These are phyloP conservation scores for Craspedostauros australis DNA, from an alignment of 108 stramenopile genomes.

Conservation along the genomic window DNA sequence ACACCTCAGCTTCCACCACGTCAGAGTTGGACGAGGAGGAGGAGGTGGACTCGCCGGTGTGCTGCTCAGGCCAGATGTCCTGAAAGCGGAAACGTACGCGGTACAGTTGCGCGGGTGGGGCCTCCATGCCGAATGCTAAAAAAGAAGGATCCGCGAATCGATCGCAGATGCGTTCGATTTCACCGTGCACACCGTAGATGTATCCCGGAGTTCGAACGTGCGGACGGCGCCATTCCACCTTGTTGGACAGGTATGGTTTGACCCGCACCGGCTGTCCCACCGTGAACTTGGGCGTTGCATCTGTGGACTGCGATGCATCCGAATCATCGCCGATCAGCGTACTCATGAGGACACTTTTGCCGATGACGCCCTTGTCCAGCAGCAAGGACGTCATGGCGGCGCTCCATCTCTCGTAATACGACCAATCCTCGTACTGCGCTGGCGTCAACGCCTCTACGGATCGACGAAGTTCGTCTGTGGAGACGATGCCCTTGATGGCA, in stretches of 20 bases:
- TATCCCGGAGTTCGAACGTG: conserved; percentile 52
- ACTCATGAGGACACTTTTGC: conserved; percentile 23
- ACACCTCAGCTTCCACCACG: conserved; percentile 40
- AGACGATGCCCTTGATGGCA: conserved; percentile 17
- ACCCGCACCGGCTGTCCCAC: conserved; percentile 40
- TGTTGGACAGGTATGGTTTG: conserved; percentile 9
- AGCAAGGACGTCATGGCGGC: conserved; percentile 32
- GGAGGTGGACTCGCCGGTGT: neutral
- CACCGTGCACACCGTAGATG: conserved; percentile 38
- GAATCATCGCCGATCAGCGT: neutral
- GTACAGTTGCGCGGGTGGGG: conserved; percentile 29
- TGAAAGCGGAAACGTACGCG: conserved; percentile 25
- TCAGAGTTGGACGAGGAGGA: conserved; percentile 6
- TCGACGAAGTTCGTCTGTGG: conserved; percentile 40
- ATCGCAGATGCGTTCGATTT: conserved; percentile 30
- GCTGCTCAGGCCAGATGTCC: conserved; percentile 31
- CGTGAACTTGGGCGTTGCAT: conserved; percentile 12
- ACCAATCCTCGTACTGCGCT: conserved; percentile 20
- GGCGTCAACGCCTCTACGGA: conserved; percentile 36
- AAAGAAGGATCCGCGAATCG: conserved; percentile 37
- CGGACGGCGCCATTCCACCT: conserved; percentile 36
- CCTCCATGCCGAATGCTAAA: conserved; percentile 33
- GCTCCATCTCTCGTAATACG: conserved; percentile 51
- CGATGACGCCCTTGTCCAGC: conserved; percentile 27
- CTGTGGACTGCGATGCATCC: neutral